These are phyloP conservation scores for Podospora pseudopauciseta DNA, from an alignment of 495 filamentous ascomycete genomes.

Conservation along the genomic window DNA sequence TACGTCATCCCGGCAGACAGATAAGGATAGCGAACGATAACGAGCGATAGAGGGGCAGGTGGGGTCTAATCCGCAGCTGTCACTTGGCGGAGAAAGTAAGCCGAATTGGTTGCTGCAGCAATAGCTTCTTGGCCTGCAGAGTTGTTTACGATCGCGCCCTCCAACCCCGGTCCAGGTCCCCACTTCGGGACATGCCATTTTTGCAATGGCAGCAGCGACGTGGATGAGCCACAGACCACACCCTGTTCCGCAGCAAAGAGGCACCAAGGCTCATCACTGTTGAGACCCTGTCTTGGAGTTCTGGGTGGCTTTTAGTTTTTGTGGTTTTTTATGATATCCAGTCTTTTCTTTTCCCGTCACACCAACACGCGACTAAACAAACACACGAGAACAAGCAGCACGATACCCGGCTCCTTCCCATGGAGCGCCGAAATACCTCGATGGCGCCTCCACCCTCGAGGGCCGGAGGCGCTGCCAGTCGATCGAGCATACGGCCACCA, in stretches of 20 bases:
- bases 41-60: slow-evolving; percentile 19
- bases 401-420: slow-evolving; percentile 22
- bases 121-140: background rate
- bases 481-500: slow-evolving; percentile 32
- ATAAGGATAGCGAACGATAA: background rate
- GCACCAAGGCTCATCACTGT: slow-evolving; percentile 3
- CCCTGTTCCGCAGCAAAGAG: slow-evolving; percentile 6
- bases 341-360: background rate
- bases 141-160: slow-evolving; percentile 19
- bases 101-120: slow-evolving; percentile 18
- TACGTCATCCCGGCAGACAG: slow-evolving; percentile 24
- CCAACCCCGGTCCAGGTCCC: slow-evolving; percentile 14
- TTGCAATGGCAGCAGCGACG: slow-evolving; percentile 7
- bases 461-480: slow-evolving; percentile 15
- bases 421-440: slow-evolving; percentile 34
- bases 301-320: slow-evolving; percentile 5
- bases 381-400: slow-evolving; percentile 13
- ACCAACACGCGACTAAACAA: slow-evolving; percentile 6
- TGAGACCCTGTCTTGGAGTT: background rate
- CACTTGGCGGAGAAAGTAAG: background rate
- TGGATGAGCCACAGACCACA: slow-evolving; percentile 3
- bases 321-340: slow-evolving; percentile 5
- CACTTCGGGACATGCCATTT: slow-evolving; percentile 17
- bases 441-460: slow-evolving; percentile 21
- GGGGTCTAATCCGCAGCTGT: background rate